phyloP scores from a whole-genome alignment of 2,329 filamentous ascomycete species.

The Hymenoscyphus scutula region DNA sequence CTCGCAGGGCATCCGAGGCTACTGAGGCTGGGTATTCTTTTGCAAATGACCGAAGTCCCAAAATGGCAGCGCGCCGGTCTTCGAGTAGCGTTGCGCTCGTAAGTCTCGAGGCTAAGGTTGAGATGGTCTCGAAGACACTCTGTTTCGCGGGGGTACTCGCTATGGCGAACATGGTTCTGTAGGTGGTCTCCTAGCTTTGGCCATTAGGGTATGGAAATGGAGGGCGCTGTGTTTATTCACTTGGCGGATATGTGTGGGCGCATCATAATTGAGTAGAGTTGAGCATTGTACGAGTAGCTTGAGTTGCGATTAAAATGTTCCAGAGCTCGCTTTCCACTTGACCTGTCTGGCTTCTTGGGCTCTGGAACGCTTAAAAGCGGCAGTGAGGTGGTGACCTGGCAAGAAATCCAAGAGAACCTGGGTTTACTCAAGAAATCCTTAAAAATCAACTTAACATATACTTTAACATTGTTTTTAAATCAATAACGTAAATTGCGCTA shows the following conservation, averaged over 20 bases:
- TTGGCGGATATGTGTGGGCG: background rate
- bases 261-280: background rate
- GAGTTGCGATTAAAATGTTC: background rate
- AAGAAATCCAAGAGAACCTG: no score
- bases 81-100: constrained; percentile 88
- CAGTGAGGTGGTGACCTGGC: no score
- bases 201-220: constrained; percentile 22
- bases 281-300: background rate
- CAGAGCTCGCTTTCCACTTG: no score
- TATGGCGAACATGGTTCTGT: constrained; percentile 59
- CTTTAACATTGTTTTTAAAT: no score
- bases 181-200: constrained; percentile 14
- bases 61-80: constrained; percentile 88
- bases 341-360: no score
- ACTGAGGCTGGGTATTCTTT: constrained; percentile 96
- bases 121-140: constrained; percentile 92
- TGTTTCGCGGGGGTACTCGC: constrained; percentile 83
- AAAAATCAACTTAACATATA: no score
- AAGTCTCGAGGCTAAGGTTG: constrained; percentile 80
- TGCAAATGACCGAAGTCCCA: constrained; percentile 90
- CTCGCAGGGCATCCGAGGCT: constrained; percentile 85
- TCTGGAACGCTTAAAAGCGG: no score
- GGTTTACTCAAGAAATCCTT: no score
- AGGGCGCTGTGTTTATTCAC: background rate
- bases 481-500: no score